A percentile compares a stretch with the other conserved stretches of the same genome.
Conservation (phyloP, 257 asterid genomes). For the Ligustrum vulgare region DNA sequence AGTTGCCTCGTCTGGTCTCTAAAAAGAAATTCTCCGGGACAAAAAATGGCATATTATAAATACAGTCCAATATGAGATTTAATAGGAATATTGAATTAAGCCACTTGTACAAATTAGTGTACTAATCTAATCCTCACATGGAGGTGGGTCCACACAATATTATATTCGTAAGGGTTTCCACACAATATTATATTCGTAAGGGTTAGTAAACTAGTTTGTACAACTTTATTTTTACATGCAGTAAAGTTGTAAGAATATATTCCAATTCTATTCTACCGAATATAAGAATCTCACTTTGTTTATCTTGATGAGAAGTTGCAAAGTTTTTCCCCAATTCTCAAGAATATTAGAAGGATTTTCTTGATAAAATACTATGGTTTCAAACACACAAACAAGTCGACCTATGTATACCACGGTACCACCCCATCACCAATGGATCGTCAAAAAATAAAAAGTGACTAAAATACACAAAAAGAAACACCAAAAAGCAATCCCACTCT, state of each 20-base stretch:
- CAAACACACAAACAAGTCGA: background rate
- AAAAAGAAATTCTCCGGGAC: background rate
- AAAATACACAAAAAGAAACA: background rate
- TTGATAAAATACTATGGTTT: background rate
- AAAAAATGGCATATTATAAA: background rate
- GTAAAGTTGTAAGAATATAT: too few species aligned
- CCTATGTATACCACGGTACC: background rate
- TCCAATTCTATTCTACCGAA: background rate
- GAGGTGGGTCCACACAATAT: too few species aligned
- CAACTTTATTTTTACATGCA: too few species aligned
- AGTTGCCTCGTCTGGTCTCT: background rate
- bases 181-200: too few species aligned
- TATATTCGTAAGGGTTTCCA: too few species aligned
- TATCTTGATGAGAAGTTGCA: background rate
- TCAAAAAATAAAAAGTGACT: background rate
- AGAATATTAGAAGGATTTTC: background rate
- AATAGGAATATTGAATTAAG: too few species aligned
- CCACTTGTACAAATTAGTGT: too few species aligned
- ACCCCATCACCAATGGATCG: background rate
- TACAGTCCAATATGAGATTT: background rate
- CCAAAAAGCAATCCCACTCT: background rate
- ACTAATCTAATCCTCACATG: too few species aligned
- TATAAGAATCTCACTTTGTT: background rate
- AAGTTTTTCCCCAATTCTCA: background rate
- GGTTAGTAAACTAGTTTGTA: too few species aligned